These are phyloP conservation scores for Acephala macrosclerotiorum DNA, from an alignment of 2,329 filamentous ascomycete genomes.

Conservation along the genomic window DNA sequence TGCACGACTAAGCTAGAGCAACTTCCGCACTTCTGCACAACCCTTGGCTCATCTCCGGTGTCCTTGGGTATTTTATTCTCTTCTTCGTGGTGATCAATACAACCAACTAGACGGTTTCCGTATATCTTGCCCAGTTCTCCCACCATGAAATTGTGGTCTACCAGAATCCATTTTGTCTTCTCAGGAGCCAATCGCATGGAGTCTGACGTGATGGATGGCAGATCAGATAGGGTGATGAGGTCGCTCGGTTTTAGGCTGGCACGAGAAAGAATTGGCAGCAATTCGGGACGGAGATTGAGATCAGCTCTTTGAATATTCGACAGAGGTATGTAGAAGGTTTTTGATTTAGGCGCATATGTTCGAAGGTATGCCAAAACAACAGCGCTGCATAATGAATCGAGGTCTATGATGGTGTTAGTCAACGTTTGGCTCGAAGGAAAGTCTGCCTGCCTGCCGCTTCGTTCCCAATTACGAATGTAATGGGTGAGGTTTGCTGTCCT, in stretches of 20 bases:
- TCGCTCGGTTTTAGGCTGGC: conserved; percentile 66
- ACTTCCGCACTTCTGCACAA: conserved; percentile 74
- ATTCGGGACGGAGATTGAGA: conserved; percentile 75
- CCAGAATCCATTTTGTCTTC: conserved; percentile 73
- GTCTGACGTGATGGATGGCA: conserved; percentile 48
- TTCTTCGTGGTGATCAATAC: conserved; percentile 83
- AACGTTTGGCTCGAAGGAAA: not conserved
- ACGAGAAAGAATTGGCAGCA: conserved; percentile 67
- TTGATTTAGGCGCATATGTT: conserved; percentile 56
- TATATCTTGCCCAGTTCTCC: conserved; percentile 65
- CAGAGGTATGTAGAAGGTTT: conserved; percentile 71
- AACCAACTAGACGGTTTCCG: conserved; percentile 62
- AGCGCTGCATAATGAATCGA: conserved; percentile 81
- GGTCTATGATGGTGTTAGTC: conserved; percentile 57
- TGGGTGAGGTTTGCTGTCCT: conserved; percentile 52
- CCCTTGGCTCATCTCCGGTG: conserved; percentile 58
- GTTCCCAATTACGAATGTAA: conserved; percentile 72
- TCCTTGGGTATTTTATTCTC: conserved; percentile 61
- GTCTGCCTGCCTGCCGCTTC: conserved; percentile 65
- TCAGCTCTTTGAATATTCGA: conserved; percentile 74
- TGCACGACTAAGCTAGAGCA: conserved; percentile 75
- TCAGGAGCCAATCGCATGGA: conserved; percentile 47
- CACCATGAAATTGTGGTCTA: conserved; percentile 81
- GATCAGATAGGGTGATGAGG: conserved; percentile 69
- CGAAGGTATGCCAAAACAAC: conserved; percentile 78